Base-by-base conservation (phyloP, 345 rosid genomes). In the Eucalyptus decipiens region DNA sequence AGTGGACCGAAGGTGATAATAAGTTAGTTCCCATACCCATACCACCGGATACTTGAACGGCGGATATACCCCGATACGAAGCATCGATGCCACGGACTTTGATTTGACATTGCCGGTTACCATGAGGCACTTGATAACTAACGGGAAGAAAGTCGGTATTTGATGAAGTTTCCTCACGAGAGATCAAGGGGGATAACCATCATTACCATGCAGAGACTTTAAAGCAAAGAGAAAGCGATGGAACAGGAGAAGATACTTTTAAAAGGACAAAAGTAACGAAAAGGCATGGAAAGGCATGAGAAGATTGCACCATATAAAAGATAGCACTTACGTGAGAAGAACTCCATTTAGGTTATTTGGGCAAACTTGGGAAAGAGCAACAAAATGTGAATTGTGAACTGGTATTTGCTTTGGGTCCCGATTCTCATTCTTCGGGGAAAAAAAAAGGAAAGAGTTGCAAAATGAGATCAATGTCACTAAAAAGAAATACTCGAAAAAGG, bases 301-400 rank as follows among this genome's bases (percentile, higher is more conserved):
- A 76, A 76, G 47, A 40, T 76, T 76, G 47, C 47, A 7, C 16
- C 30, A 40, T 21, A 76, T 76, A 76, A 76, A 30, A 50, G 92
- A 37, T 54, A 86, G 85, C 80, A 92, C 99, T 95, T 95, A 98
- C 99, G 95, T 95, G 88, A 95, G 92, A 86, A 93, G 49, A 80
- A 92, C 90, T 89, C 99, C 99, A 92, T 94, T 96, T 80, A 91
- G 93, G 93, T 95, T 97, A 95, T 93, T 97, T 19, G 98, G 98
- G 92, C 93, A 95, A 91, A 92, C 96, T 96, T 96, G 99, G 90
- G 97, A 94, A 85, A 98, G 95, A 89, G 99, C 96, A 91, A 91
- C 90, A 89, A 91, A 91, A 90, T 95, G 97, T 91, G 99, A 98
- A 94, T 92, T 93, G 94, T 98, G 99, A 86, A 92, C 94, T 85